phyloP scores from a whole-genome alignment of 2,329 filamentous ascomycete genomes.

The Fusarium subtropicale region DNA sequence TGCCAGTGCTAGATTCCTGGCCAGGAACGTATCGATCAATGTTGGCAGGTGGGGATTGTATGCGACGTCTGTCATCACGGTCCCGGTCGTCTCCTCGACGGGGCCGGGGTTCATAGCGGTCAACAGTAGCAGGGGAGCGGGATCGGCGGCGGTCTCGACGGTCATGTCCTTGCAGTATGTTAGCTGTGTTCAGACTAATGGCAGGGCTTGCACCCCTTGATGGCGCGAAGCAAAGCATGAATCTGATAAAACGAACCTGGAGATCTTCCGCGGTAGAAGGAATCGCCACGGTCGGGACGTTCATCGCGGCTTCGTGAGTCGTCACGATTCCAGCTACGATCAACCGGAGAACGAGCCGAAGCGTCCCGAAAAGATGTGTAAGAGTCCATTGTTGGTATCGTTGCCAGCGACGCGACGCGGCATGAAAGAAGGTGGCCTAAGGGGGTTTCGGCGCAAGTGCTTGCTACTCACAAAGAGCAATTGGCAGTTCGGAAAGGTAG shows the following conservation, averaged over 20 bases:
- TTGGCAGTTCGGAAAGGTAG: slow-evolving; percentile 46
- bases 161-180: slow-evolving; percentile 61
- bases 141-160: slow-evolving; percentile 72
- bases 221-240: neutral
- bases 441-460: slow-evolving; percentile 16
- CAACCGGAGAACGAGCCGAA: slow-evolving; percentile 63
- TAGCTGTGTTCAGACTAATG: slow-evolving; percentile 2
- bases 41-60: slow-evolving; percentile 73
- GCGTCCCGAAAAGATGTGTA: slow-evolving; percentile 66
- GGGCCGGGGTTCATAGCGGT: slow-evolving; percentile 79
- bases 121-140: slow-evolving; percentile 76
- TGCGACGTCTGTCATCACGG: slow-evolving; percentile 71
- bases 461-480: slow-evolving; percentile 27
- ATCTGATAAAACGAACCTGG: slow-evolving; percentile 68
- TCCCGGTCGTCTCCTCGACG: slow-evolving; percentile 78
- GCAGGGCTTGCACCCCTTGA: neutral
- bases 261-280: slow-evolving; percentile 74
- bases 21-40: slow-evolving; percentile 90
- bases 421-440: slow-evolving; percentile 23
- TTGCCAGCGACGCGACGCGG: slow-evolving; percentile 31
- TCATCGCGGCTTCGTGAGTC: slow-evolving; percentile 65
- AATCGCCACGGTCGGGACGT: slow-evolving; percentile 60
- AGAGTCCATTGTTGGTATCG: slow-evolving; percentile 61
- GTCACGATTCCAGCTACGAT: slow-evolving; percentile 66
- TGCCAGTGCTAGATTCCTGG: slow-evolving; percentile 64